phyloP scores from a whole-genome alignment of 768 basidiomycete genomes.

The Podaxis sp. region DNA sequence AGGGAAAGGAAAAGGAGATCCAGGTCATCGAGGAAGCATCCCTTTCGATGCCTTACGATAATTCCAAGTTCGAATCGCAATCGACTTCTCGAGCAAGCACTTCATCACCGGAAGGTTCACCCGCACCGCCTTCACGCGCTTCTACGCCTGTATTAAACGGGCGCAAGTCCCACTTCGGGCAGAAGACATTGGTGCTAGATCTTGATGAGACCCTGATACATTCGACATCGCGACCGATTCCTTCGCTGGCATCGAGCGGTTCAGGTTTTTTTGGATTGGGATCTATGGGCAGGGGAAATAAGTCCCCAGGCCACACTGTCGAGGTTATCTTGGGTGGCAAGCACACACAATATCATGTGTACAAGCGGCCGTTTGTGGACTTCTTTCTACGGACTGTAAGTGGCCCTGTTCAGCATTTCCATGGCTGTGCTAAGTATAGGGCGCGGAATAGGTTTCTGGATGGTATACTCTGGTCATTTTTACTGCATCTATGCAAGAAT shows the following conservation, averaged over 20 bases:
- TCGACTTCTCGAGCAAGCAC: slow-evolving; percentile 9
- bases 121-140: slow-evolving; percentile 34
- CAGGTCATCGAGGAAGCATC: slow-evolving; percentile 13
- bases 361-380: slow-evolving; percentile 97
- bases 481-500: slow-evolving; percentile 99
- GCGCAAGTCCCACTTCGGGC: slow-evolving; percentile 71
- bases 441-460: slow-evolving; percentile 70
- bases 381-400: slow-evolving; percentile 40
- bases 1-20: slow-evolving; percentile 22
- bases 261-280: slow-evolving; percentile 64
- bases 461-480: slow-evolving; percentile 99
- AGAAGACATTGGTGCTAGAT: slow-evolving; percentile 95
- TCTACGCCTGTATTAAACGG: slow-evolving; percentile 49
- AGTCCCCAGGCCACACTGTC: slow-evolving; percentile 80
- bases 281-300: slow-evolving; percentile 53
- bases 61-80: slow-evolving; percentile 5
- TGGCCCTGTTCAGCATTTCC: neutral
- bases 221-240: slow-evolving; percentile 83
- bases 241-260: slow-evolving; percentile 43
- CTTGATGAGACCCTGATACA: slow-evolving; percentile 98
- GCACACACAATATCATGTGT: slow-evolving; percentile 94
- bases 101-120: slow-evolving; percentile 10
- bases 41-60: neutral
- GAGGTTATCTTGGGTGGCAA: slow-evolving; percentile 89
- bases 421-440: neutral